Evolutionary conservation across 2,329 filamentous ascomycete genomes (phyloP).

Genomic region (Penicillium sp.): DNA sequence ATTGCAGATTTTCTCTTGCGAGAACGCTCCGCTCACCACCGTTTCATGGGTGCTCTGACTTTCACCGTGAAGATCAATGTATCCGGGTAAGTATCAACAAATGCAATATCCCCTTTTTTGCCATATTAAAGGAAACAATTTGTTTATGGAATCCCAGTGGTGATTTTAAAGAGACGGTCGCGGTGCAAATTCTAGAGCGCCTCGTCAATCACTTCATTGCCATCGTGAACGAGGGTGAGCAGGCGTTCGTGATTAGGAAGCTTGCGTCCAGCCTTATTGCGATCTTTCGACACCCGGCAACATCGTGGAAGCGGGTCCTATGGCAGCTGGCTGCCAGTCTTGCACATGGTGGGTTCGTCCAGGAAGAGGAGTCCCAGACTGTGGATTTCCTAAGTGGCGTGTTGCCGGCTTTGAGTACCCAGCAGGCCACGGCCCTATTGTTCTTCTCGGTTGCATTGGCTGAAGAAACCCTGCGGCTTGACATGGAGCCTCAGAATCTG

Average conservation of each 20-base stretch:
- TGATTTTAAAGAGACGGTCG: slow-evolving; percentile 35
- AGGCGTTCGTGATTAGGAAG: slow-evolving; percentile 46
- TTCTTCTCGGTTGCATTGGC: slow-evolving; percentile 42
- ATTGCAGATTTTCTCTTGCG: slow-evolving; percentile 73
- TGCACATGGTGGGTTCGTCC: slow-evolving; percentile 37
- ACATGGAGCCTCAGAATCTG: slow-evolving; percentile 18
- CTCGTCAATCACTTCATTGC: slow-evolving; percentile 45
- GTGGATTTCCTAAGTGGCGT: slow-evolving; percentile 31
- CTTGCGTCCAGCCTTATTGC: slow-evolving; percentile 45
- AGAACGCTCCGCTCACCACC: slow-evolving; percentile 66
- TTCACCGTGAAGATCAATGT: slow-evolving; percentile 92
- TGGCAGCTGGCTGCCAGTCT: slow-evolving; percentile 40
- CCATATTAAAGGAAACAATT: not conserved
- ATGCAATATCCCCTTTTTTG: not conserved
- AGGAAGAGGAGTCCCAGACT: slow-evolving; percentile 32
- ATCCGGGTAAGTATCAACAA: slow-evolving; percentile 62
- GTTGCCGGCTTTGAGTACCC: slow-evolving; percentile 38
- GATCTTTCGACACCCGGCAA: slow-evolving; percentile 42
- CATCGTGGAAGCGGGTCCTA: slow-evolving; percentile 39
- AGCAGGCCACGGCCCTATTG: slow-evolving; percentile 35
- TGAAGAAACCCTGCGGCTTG: slow-evolving; percentile 36
- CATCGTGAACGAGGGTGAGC: slow-evolving; percentile 40
- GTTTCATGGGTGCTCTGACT: slow-evolving; percentile 90
- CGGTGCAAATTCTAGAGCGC: slow-evolving; percentile 38
- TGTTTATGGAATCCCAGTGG: slow-evolving; percentile 26